Conservation (phyloP, 805 yeast genomes). For the Jamesozyma gamospora region DNA sequence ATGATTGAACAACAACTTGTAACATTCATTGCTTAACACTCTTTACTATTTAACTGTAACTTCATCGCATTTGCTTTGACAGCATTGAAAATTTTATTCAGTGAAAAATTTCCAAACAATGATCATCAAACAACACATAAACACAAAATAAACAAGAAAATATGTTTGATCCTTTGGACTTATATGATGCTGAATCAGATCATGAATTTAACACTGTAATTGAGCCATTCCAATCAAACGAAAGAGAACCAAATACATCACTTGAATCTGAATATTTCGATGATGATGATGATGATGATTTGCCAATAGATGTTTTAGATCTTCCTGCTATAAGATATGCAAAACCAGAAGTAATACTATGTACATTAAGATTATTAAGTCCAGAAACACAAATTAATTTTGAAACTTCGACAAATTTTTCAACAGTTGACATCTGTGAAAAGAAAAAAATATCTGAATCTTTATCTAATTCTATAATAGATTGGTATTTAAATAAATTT, state of each 20-base stretch:
- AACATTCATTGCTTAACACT: too few species aligned
- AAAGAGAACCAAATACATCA: background rate
- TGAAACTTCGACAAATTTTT: constrained; percentile 2
- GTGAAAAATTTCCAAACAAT: background rate
- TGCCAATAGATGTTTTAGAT: constrained; percentile 45
- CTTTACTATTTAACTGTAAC: too few species aligned
- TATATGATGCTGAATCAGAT: constrained; percentile 19
- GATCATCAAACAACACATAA: background rate
- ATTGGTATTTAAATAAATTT: constrained; percentile 37
- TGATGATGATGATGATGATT: constrained; percentile 15
- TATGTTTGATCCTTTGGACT: constrained; percentile 31
- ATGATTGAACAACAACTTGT: too few species aligned
- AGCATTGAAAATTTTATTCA: too few species aligned
- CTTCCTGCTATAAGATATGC: constrained; percentile 43
- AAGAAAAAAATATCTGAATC: constrained; percentile 28
- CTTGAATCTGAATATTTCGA: constrained; percentile 1
- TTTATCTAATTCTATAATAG: constrained; percentile 23
- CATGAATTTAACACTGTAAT: constrained; percentile 3
- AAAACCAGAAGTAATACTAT: constrained; percentile 35
- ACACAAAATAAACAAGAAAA: background rate
- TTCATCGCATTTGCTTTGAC: too few species aligned
- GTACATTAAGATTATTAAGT: constrained; percentile 39
- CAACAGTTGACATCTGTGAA: constrained; percentile 20
- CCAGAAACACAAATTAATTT: constrained; percentile 47
- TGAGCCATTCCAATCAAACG: background rate